These are phyloP conservation scores for Lasiodiplodia sp. DNA, from an alignment of 2,329 filamentous ascomycete species.

Conservation along the genomic window DNA sequence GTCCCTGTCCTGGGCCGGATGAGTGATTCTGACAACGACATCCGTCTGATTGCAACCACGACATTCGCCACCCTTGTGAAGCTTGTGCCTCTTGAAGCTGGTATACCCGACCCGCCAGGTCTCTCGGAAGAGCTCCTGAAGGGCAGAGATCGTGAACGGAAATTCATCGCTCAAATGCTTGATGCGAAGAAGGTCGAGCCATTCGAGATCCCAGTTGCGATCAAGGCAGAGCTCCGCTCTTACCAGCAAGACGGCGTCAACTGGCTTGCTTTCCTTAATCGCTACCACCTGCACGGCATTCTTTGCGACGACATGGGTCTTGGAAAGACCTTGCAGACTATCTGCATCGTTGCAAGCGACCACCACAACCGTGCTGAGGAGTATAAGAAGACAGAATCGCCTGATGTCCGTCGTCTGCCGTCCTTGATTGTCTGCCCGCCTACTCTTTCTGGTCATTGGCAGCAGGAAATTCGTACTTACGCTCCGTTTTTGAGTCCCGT, in stretches of 20 bases:
- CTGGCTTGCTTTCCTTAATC: slow-evolving; percentile 97
- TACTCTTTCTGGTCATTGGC: slow-evolving; percentile 96
- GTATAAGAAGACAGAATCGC: slow-evolving; percentile 79
- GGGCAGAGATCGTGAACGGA: slow-evolving; percentile 90
- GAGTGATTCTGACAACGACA: slow-evolving; percentile 97
- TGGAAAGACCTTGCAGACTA: slow-evolving; percentile 94
- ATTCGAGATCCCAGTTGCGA: slow-evolving; percentile 92
- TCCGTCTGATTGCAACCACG: slow-evolving; percentile 91
- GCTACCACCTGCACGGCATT: slow-evolving; percentile 96
- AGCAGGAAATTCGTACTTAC: slow-evolving; percentile 95
- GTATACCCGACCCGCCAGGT: slow-evolving; percentile 94
- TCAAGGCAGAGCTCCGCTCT: slow-evolving; percentile 94
- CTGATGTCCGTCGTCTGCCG: slow-evolving; percentile 80
- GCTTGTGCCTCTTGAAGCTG: slow-evolving; percentile 93
- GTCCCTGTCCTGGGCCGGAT: slow-evolving; percentile 96
- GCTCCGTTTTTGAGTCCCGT: slow-evolving; percentile 91
- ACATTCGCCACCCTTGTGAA: slow-evolving; percentile 98
- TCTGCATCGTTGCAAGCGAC: slow-evolving; percentile 97
- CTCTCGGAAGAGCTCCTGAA: slow-evolving; percentile 86
- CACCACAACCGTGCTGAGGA: slow-evolving; percentile 93
- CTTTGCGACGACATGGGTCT: slow-evolving; percentile 99
- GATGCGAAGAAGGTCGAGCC: slow-evolving; percentile 96
- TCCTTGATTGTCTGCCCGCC: slow-evolving; percentile 96
- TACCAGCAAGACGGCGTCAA: slow-evolving; percentile 99
- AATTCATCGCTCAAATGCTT: slow-evolving; percentile 95